Evolutionary conservation across 2,329 filamentous ascomycete species (phyloP).

Genomic region (Botrytis fabae): DNA sequence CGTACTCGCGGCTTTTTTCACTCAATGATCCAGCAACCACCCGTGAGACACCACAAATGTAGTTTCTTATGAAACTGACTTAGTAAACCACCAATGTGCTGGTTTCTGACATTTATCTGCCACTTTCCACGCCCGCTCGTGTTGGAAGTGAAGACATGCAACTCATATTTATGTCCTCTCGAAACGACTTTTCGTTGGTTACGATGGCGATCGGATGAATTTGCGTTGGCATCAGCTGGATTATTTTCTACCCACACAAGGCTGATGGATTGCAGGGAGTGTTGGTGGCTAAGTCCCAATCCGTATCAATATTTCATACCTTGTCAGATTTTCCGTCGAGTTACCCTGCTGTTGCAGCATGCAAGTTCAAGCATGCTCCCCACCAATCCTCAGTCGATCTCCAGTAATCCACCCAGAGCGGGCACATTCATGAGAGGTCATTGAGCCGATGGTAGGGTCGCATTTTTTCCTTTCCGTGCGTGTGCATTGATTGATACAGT

Average conservation of each 20-base stretch:
- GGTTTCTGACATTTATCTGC: not conserved
- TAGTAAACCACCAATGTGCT: not conserved
- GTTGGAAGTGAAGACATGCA: slow-evolving; percentile 4
- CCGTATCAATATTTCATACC: slow-evolving; percentile 14
- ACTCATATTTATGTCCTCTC: slow-evolving; percentile 1
- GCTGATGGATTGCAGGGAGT: slow-evolving; percentile 17
- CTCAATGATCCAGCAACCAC: slow-evolving; percentile 2
- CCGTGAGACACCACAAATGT: slow-evolving; percentile 1
- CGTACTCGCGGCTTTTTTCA: not conserved
- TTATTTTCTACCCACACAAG: slow-evolving; percentile 19
- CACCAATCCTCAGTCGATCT: slow-evolving; percentile 17
- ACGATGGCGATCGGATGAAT: not conserved
- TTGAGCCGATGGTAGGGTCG: slow-evolving; percentile 2
- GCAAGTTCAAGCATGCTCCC: slow-evolving; percentile 25
- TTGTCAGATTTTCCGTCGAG: slow-evolving; percentile 1
- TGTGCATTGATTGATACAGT: slow-evolving; percentile 18
- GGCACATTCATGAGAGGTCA: slow-evolving; percentile 20
- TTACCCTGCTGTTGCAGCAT: slow-evolving; percentile 21
- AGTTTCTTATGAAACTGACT: not conserved
- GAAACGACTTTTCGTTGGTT: not conserved
- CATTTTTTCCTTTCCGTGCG: slow-evolving; percentile 13
- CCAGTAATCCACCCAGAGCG: slow-evolving; percentile 13
- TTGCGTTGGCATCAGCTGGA: slow-evolving; percentile 22
- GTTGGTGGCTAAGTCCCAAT: slow-evolving; percentile 19
- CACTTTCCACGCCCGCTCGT: not conserved